Evolutionary conservation across 2,329 filamentous ascomycete species (phyloP).

Genomic region (Aaosphaeria arxii): DNA sequence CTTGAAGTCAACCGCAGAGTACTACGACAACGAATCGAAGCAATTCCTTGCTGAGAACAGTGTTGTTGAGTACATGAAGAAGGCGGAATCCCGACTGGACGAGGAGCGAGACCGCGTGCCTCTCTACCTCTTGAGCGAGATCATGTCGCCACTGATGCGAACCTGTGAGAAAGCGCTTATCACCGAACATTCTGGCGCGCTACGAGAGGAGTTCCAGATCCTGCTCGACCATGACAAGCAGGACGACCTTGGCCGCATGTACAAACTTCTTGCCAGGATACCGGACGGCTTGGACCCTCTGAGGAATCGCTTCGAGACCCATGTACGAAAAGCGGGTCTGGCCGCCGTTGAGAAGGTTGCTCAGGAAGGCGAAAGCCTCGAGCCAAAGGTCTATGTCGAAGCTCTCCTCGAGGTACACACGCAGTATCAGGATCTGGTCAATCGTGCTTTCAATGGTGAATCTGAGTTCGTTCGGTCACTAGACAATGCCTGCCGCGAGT

Average conservation of each 20-base stretch:
- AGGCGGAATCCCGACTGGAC: conserved; percentile 82
- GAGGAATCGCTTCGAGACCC: conserved; percentile 81
- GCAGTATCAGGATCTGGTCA: conserved; percentile 87
- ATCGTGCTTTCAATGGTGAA: conserved; percentile 89
- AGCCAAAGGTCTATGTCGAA: conserved; percentile 96
- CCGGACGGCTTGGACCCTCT: conserved; percentile 88
- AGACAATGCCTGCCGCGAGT: conserved; percentile 96
- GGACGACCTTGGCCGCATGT: conserved; percentile 96
- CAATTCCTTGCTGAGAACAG: conserved; percentile 95
- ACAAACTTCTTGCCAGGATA: conserved; percentile 83
- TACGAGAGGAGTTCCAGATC: conserved; percentile 93
- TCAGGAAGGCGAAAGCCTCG: conserved; percentile 80
- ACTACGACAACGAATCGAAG: conserved; percentile 90
- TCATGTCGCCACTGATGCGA: conserved; percentile 78
- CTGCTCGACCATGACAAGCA: conserved; percentile 91
- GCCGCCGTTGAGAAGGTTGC: conserved; percentile 89
- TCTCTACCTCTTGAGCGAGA: conserved; percentile 89
- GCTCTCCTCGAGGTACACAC: conserved; percentile 91
- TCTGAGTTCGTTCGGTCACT: conserved; percentile 94
- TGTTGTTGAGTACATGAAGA: conserved; percentile 99
- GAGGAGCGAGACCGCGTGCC: conserved; percentile 94
- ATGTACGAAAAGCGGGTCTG: conserved; percentile 86
- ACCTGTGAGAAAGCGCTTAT: conserved; percentile 88
- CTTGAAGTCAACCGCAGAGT: conserved; percentile 75
- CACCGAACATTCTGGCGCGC: conserved; percentile 76